Base-by-base conservation (phyloP, 805 yeast genomes). In the Candida oleophila region DNA sequence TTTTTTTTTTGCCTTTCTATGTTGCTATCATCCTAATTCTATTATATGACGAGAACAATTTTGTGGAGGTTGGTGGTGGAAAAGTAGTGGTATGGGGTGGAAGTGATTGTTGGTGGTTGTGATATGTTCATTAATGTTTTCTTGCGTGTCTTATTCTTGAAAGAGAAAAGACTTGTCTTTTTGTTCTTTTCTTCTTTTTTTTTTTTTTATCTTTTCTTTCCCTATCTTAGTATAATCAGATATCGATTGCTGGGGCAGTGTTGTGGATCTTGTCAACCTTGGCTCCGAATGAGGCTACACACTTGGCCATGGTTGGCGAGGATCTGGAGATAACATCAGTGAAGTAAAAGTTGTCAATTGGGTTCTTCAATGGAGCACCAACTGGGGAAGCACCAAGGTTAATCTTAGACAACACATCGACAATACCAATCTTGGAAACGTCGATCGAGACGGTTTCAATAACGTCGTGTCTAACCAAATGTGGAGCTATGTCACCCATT, bases 261-360 rank as follows among this genome's bases (percentile, higher is more conserved):
- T 81, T 86, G 49, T 64, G 62, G 45, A 73, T 65, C 64, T 82
- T 82, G 53, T 82, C 87, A 53, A 81, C 72, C 68, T 81, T 78
- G 47, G 84, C 78, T 44, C 88, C 88, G 60, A 84, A 83, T 47
- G 85, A 71, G 45, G 85, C 77, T 49, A 89, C 82, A 74, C 95
- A 86, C 70, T 79, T 84, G 37, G 96, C 95, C 96, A 88, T 89
- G 25, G 96, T 89, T 54, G 89, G 88, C 42, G 96, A 88, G 47
- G 88, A 81, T 74, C 96, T 80, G 20, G 95, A 85, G 55, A 88
- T 85, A 51, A 87, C 88, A 66, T 89, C 92, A 32, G 96, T 88
- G 77, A 88, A 85, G 75, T 89, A 88, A 67, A 86, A 88, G 80
- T 88, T 87, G 55, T 80, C 80, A 61, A 88, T 83, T 48, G 90